Evolutionary conservation across 2,329 filamentous ascomycete genomes (phyloP).

Genomic region (Aspergillus sp.): DNA sequence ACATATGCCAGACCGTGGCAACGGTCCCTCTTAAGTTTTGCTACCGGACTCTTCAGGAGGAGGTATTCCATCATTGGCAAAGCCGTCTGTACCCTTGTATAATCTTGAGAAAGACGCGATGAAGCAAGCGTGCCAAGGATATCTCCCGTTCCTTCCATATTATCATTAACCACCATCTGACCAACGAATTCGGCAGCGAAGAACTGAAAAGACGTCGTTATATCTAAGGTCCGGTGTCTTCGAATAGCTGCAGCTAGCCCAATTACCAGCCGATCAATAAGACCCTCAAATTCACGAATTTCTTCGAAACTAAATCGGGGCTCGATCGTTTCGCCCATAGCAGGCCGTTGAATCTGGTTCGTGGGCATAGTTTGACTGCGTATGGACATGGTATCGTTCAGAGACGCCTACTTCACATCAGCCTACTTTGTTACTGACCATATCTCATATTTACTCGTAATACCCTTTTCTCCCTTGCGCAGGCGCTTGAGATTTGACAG

Average conservation of each 20-base stretch:
- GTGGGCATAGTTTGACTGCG: no score
- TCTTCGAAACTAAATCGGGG: no score
- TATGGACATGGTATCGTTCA: no score
- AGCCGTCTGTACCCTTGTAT: neutral
- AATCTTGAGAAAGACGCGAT: neutral
- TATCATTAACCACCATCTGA: neutral
- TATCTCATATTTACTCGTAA: no score
- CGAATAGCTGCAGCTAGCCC: neutral
- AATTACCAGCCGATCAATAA: neutral
- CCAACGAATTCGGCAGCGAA: neutral
- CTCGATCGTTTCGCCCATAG: no score
- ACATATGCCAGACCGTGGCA: neutral
- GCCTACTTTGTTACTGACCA: slow-evolving; percentile 13
- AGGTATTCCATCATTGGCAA: neutral
- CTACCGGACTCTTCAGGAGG: neutral
- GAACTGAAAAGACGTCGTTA: neutral
- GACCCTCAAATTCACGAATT: neutral
- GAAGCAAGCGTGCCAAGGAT: no score
- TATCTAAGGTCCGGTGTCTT: neutral
- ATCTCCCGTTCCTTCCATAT: neutral
- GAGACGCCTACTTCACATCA: no score
- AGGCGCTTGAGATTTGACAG: slow-evolving; percentile 9
- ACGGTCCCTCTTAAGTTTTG: neutral
- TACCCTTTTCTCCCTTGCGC: slow-evolving; percentile 1
- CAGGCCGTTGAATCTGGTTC: no score